These are phyloP conservation scores for Penicillium hordei DNA, from an alignment of 2,329 filamentous ascomycete genomes.

Conservation along the genomic window DNA sequence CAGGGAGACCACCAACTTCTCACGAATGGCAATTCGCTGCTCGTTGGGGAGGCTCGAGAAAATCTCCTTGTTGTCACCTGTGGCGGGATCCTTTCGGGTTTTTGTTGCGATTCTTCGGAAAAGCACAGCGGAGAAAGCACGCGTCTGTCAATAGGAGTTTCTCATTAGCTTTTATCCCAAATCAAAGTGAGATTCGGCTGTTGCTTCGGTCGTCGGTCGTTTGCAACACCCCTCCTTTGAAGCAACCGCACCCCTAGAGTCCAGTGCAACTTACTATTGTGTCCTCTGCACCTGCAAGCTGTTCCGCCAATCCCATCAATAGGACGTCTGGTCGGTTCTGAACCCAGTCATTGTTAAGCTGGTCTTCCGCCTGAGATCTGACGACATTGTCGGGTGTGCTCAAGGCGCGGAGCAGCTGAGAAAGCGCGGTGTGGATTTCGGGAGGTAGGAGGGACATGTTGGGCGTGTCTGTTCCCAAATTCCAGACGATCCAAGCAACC, in stretches of 20 bases:
- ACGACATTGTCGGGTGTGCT: slow-evolving; percentile 85
- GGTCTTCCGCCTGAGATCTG: slow-evolving; percentile 83
- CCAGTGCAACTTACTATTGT: slow-evolving; percentile 59
- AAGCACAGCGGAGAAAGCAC: slow-evolving; percentile 88
- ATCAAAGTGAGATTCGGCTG: neutral
- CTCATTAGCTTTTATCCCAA: slow-evolving; percentile 6
- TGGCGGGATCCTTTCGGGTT: slow-evolving; percentile 69
- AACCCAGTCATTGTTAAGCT: slow-evolving; percentile 89
- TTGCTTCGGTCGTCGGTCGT: neutral
- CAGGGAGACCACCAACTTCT: slow-evolving; percentile 78
- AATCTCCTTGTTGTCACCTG: slow-evolving; percentile 73
- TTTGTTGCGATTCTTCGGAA: slow-evolving; percentile 93
- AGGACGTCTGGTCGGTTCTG: slow-evolving; percentile 76
- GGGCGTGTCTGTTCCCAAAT: slow-evolving; percentile 31
- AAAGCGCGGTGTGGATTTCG: slow-evolving; percentile 80
- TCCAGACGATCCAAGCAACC: slow-evolving; percentile 28
- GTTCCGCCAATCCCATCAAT: slow-evolving; percentile 91
- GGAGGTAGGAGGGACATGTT: slow-evolving; percentile 82
- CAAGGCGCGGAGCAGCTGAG: slow-evolving; percentile 81
- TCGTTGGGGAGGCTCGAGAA: slow-evolving; percentile 76
- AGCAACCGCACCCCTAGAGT: slow-evolving; percentile 4
- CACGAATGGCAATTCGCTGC: slow-evolving; percentile 74
- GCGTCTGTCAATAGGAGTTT: slow-evolving; percentile 58
- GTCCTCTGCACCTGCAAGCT: slow-evolving; percentile 76
- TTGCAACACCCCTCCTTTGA: neutral